phyloP scores from a whole-genome alignment of 352 stramenopile genomes.

The Pythium volutum region DNA sequence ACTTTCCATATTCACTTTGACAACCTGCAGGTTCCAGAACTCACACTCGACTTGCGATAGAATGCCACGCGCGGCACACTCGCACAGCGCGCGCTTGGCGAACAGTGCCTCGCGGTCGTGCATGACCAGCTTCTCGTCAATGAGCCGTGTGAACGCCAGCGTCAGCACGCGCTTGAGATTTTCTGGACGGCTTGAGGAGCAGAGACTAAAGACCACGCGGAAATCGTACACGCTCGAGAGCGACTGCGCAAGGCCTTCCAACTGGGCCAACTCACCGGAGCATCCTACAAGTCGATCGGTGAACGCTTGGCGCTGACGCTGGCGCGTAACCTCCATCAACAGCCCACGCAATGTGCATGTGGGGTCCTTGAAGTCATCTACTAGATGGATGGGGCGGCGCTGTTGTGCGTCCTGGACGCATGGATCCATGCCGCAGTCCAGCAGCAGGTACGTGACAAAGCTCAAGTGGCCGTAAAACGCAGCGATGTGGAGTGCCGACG shows the following conservation, averaged over 20 bases:
- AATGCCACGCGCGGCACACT: constrained; percentile 1
- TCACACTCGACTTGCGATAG: neutral
- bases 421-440: constrained; percentile 10
- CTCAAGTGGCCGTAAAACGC: constrained; percentile 1
- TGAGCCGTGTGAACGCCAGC: constrained; percentile 2
- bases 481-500: constrained; percentile 3
- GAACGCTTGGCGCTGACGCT: neutral
- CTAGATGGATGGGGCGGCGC: constrained; percentile 1
- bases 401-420: neutral
- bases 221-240: constrained; percentile 15
- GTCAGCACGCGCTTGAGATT: constrained; percentile 8
- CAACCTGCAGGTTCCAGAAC: constrained; percentile 11
- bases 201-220: constrained; percentile 6
- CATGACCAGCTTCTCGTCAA: constrained; percentile 18
- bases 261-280: neutral
- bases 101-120: constrained; percentile 16
- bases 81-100: constrained; percentile 11
- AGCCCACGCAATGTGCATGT: neutral
- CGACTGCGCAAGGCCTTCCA: constrained; percentile 11
- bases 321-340: constrained; percentile 1
- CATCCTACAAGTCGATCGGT: neutral
- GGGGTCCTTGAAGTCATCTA: constrained; percentile 1
- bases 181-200: neutral
- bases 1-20: constrained; percentile 22
- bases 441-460: constrained; percentile 11